A percentile compares a stretch with the other conserved stretches of the same genome.
These are phyloP conservation scores for Solanum lycopersicoides DNA, from an alignment of 257 asterid species.

Conservation along the genomic window DNA sequence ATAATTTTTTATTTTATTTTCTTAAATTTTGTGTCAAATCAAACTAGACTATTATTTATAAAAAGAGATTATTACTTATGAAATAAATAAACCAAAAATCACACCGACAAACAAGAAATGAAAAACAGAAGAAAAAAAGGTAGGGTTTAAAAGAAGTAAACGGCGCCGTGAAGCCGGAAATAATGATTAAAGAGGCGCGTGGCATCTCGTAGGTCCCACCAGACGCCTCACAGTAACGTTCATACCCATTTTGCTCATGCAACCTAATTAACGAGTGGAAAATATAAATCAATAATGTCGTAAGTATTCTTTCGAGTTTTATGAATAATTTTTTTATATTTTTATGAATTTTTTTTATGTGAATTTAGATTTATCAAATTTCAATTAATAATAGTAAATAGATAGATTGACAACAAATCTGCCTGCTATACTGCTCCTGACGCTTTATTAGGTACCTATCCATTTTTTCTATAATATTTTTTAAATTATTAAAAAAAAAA, in stretches of 20 bases:
- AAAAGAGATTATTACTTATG: too few relatives aligned
- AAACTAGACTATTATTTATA: too few relatives aligned
- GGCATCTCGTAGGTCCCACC: neutral
- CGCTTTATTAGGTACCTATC: neutral
- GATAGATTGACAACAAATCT: neutral
- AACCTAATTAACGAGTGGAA: neutral
- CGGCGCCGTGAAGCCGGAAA: slow-evolving; percentile 14
- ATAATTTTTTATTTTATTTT: too few relatives aligned
- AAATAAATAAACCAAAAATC: neutral
- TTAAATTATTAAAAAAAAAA: neutral
- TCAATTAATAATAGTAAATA: neutral
- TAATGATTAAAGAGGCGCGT: slow-evolving; percentile 5
- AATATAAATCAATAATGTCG: too few relatives aligned
- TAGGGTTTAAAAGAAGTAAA: neutral
- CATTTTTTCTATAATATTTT: neutral
- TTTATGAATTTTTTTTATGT: too few relatives aligned
- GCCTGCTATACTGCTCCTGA: neutral
- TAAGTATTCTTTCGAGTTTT: too few relatives aligned
- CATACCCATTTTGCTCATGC: neutral
- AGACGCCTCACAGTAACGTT: neutral
- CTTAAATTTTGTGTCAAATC: too few relatives aligned
- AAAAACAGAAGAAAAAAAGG: neutral
- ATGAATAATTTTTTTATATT: too few relatives aligned
- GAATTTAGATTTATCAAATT: too few relatives aligned
- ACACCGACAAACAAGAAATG: neutral